These are phyloP conservation scores for Escovopsis sp. DNA, from an alignment of 2,329 filamentous ascomycete species.

Conservation along the genomic window DNA sequence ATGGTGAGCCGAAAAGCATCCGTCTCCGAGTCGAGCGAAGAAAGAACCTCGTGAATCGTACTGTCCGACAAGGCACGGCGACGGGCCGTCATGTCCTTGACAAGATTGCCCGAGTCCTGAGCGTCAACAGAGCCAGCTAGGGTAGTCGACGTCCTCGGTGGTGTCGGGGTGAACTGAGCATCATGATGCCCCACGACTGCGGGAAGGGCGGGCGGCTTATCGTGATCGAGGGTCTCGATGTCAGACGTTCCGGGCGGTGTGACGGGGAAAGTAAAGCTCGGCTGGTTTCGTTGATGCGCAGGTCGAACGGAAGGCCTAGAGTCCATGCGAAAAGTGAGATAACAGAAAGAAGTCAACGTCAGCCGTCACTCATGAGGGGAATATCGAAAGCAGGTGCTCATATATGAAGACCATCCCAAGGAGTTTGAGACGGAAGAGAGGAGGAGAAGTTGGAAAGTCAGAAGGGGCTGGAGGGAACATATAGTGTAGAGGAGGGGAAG, in stretches of 20 bases:
- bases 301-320: constrained; percentile 46
- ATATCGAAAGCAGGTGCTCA: too few species aligned
- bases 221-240: constrained; percentile 30
- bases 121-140: constrained; percentile 18
- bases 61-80: constrained; percentile 63
- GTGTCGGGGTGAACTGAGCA: constrained; percentile 28
- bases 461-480: too few species aligned
- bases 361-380: too few species aligned
- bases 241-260: constrained; percentile 46
- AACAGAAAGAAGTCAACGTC: too few species aligned
- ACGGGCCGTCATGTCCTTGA: constrained; percentile 22
- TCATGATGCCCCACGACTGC: constrained; percentile 12
- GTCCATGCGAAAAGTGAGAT: too few species aligned
- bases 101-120: constrained; percentile 12
- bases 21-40: constrained; percentile 38
- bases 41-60: constrained; percentile 50
- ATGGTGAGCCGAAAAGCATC: constrained; percentile 71
- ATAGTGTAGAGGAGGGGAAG: too few species aligned
- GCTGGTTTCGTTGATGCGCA: constrained; percentile 46
- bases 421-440: too few species aligned
- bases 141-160: constrained; percentile 4
- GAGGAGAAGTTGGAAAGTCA: too few species aligned
- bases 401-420: too few species aligned
- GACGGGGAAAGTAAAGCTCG: constrained; percentile 43
- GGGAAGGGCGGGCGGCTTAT: constrained; percentile 12